phyloP scores from a whole-genome alignment of 768 basidiomycete genomes.

The Suillus paluster region DNA sequence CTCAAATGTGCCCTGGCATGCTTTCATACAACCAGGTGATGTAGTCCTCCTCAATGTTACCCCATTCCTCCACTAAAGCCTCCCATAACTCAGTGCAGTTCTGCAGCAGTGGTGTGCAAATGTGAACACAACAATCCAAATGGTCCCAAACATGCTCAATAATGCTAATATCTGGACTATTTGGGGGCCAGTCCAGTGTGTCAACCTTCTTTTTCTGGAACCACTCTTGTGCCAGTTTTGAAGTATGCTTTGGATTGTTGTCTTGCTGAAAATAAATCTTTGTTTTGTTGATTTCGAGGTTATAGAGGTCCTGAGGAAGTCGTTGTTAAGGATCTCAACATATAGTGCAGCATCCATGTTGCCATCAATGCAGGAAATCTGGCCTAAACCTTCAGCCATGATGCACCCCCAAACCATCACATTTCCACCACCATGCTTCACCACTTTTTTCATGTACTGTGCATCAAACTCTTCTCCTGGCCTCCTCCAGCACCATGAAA shows the following conservation, averaged over 20 bases:
- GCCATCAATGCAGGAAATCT: conserved; percentile 36
- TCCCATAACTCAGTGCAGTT: conserved; percentile 29
- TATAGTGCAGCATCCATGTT: conserved; percentile 33
- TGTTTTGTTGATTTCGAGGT: conserved; percentile 21
- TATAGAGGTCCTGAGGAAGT: conserved; percentile 30
- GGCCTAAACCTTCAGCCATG: conserved; percentile 30
- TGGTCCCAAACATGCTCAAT: conserved; percentile 27
- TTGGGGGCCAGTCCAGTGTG: conserved; percentile 36
- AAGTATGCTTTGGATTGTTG: conserved; percentile 43
- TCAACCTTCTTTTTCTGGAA: conserved; percentile 32
- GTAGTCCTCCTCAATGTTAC: not conserved
- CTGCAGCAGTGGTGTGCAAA: conserved; percentile 12
- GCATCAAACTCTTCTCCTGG: conserved; percentile 30
- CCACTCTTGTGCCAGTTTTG: conserved; percentile 30
- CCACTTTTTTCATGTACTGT: conserved; percentile 26
- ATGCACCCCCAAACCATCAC: conserved; percentile 44
- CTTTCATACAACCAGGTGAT: conserved; percentile 9
- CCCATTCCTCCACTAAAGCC: conserved; percentile 28
- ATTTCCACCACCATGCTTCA: conserved; percentile 42
- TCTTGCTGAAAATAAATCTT: conserved; percentile 38
- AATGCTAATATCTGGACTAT: conserved; percentile 41
- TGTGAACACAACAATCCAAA: conserved; percentile 14
- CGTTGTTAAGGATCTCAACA: conserved; percentile 32
- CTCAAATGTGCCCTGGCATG: conserved; percentile 20
- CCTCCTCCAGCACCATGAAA: conserved; percentile 34